These are phyloP conservation scores for Phytophthora hybrid DNA, from an alignment of 352 stramenopile species.

Conservation along the genomic window DNA sequence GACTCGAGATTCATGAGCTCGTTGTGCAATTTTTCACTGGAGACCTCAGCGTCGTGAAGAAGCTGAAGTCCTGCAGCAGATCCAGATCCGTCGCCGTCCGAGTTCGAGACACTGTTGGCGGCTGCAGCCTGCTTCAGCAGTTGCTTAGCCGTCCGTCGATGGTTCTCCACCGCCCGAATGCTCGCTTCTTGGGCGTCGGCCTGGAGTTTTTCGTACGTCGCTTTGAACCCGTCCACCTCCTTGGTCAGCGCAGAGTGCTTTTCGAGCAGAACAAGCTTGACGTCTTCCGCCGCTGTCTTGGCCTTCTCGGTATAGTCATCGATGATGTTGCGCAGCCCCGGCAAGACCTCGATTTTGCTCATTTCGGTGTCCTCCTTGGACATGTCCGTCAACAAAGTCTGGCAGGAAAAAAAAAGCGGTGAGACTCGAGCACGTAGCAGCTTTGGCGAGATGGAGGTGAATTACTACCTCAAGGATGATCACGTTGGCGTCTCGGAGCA, in stretches of 20 bases:
- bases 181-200: conserved; percentile 75
- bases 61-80: conserved; percentile 65
- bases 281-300: conserved; percentile 83
- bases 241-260: conserved; percentile 65
- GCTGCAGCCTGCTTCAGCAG: conserved; percentile 66
- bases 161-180: conserved; percentile 82
- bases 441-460: neutral
- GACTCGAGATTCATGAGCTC: conserved; percentile 93
- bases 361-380: conserved; percentile 94
- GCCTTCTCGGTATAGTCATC: conserved; percentile 92
- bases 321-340: conserved; percentile 89
- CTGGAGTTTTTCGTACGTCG: conserved; percentile 73
- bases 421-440: neutral
- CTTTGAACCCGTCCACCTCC: conserved; percentile 67
- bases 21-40: conserved; percentile 87
- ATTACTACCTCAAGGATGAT: conserved; percentile 78
- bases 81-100: conserved; percentile 45
- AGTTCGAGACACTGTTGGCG: conserved; percentile 23
- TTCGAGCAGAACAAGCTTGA: conserved; percentile 82
- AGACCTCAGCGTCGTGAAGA: conserved; percentile 83
- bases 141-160: conserved; percentile 80
- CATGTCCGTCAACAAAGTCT: conserved; percentile 92
- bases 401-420: neutral
- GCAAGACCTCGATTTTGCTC: conserved; percentile 91
- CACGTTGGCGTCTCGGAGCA: conserved; percentile 89